A percentile compares a stretch with the other conserved stretches of the same genome.
These are phyloP conservation scores for Lagenidium giganteum DNA, from an alignment of 352 stramenopile genomes.

Conservation along the genomic window DNA sequence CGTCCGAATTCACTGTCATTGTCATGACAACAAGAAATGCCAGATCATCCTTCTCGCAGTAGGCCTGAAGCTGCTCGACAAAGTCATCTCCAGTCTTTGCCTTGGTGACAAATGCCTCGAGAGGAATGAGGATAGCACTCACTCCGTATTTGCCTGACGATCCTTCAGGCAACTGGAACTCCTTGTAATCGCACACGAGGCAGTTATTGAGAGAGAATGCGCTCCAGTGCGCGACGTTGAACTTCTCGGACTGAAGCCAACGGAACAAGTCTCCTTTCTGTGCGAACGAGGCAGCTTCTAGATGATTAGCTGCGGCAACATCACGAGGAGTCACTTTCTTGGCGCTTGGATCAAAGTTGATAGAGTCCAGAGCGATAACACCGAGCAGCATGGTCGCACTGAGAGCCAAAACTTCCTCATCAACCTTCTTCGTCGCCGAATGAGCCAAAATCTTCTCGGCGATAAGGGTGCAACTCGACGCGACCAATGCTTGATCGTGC, in stretches of 20 bases:
- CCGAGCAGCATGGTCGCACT: conserved; percentile 68
- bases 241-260: conserved; percentile 70
- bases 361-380: conserved; percentile 73
- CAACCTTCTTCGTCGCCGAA: conserved; percentile 1
- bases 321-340: conserved; percentile 78
- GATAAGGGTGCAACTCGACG: conserved; percentile 76
- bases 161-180: conserved; percentile 37
- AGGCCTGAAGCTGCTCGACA: conserved; percentile 21
- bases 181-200: conserved; percentile 78
- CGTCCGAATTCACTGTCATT: conserved; percentile 40
- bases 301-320: conserved; percentile 23
- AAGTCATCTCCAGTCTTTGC: conserved; percentile 20
- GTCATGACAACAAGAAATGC: conserved; percentile 70
- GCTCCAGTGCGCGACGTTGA: conserved; percentile 54
- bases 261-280: conserved; percentile 39
- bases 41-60: conserved; percentile 41
- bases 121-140: conserved; percentile 53
- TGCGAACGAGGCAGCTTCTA: conserved; percentile 44
- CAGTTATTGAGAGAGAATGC: conserved; percentile 60
- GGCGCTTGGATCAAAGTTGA: conserved; percentile 67
- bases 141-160: conserved; percentile 33
- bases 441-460: conserved; percentile 40
- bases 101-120: conserved; percentile 49
- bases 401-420: conserved; percentile 23
- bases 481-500: conserved; percentile 58